Evolutionary conservation across 2,329 filamentous ascomycete species (phyloP).

Genomic region (Penicillium sclerotigenum): DNA sequence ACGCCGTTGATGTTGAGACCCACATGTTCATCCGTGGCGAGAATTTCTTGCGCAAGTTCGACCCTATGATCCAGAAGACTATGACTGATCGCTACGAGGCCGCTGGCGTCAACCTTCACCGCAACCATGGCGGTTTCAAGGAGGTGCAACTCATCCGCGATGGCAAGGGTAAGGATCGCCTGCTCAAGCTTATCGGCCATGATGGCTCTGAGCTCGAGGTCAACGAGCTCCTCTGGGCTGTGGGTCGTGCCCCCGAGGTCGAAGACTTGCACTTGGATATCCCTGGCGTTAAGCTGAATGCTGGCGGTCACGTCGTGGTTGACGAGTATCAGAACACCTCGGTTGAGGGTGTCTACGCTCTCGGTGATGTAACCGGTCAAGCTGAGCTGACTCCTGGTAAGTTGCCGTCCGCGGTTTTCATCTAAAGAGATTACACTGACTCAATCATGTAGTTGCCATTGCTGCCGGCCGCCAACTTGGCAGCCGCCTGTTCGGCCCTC

Average conservation of each 20-base stretch:
- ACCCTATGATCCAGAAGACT: constrained; percentile 52
- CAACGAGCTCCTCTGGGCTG: constrained; percentile 52
- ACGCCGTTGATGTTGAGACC: constrained; percentile 49
- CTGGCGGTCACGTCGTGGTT: constrained; percentile 44
- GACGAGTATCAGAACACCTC: constrained; percentile 53
- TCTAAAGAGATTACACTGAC: not conserved
- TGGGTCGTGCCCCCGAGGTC: constrained; percentile 48
- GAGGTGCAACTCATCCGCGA: constrained; percentile 46
- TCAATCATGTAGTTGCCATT: constrained; percentile 43
- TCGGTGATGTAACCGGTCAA: constrained; percentile 52
- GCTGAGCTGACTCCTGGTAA: constrained; percentile 51
- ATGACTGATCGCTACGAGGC: constrained; percentile 52
- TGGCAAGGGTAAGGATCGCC: constrained; percentile 47
- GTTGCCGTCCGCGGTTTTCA: too few species aligned
- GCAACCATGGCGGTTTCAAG: constrained; percentile 46
- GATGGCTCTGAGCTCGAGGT: constrained; percentile 46
- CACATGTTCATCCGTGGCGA: constrained; percentile 52
- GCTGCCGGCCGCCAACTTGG: constrained; percentile 51
- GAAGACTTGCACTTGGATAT: constrained; percentile 43
- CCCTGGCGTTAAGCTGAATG: constrained; percentile 42
- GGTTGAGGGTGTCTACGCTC: constrained; percentile 47
- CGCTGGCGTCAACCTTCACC: constrained; percentile 49
- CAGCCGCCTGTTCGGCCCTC: constrained; percentile 50
- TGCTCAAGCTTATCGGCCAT: constrained; percentile 44
- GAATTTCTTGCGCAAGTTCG: constrained; percentile 50